Percentiles rank a stretch among this genome's conserved stretches.
phyloP scores from a whole-genome alignment of 1,284 basidiomycete genomes.

The Anthracocystis panici-leucophaei region DNA sequence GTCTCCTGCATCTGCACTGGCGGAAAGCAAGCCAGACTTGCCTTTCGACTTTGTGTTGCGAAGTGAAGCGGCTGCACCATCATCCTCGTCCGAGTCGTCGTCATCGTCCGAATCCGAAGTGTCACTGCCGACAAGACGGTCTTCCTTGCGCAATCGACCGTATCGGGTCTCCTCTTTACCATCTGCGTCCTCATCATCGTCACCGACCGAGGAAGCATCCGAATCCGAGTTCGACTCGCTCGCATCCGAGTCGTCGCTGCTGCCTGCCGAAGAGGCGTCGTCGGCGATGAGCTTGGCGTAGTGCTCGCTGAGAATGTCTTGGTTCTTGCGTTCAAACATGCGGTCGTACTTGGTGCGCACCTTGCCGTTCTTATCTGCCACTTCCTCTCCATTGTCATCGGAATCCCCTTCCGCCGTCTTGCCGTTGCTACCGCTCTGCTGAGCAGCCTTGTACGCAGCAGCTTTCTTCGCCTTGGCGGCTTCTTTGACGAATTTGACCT shows the following conservation, averaged over 20 bases:
- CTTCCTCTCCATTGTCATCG: slow-evolving; percentile 69
- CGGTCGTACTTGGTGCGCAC: slow-evolving; percentile 90
- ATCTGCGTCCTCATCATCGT: slow-evolving; percentile 14
- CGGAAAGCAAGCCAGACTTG: slow-evolving; percentile 5
- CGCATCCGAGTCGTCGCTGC: slow-evolving; percentile 22
- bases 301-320: slow-evolving; percentile 90
- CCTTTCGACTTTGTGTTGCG: slow-evolving; percentile 4
- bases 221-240: slow-evolving; percentile 20
- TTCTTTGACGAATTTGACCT: slow-evolving; percentile 88
- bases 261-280: slow-evolving; percentile 27
- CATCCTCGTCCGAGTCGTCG: slow-evolving; percentile 38
- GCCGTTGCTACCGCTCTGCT: slow-evolving; percentile 28
- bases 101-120: slow-evolving; percentile 64
- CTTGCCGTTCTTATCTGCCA: slow-evolving; percentile 43
- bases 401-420: slow-evolving; percentile 41
- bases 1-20: slow-evolving; percentile 72
- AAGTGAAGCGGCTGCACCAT: slow-evolving; percentile 7
- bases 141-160: slow-evolving; percentile 36
- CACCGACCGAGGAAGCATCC: slow-evolving; percentile 13
- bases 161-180: slow-evolving; percentile 45
- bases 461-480: slow-evolving; percentile 82
- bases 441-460: slow-evolving; percentile 63
- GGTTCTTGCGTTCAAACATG: slow-evolving; percentile 97
- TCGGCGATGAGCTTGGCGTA: slow-evolving; percentile 86
- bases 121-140: slow-evolving; percentile 41